Evolutionary conservation across 1,139 yeast genomes (phyloP).

Genomic region (Hansenula sp.): DNA sequence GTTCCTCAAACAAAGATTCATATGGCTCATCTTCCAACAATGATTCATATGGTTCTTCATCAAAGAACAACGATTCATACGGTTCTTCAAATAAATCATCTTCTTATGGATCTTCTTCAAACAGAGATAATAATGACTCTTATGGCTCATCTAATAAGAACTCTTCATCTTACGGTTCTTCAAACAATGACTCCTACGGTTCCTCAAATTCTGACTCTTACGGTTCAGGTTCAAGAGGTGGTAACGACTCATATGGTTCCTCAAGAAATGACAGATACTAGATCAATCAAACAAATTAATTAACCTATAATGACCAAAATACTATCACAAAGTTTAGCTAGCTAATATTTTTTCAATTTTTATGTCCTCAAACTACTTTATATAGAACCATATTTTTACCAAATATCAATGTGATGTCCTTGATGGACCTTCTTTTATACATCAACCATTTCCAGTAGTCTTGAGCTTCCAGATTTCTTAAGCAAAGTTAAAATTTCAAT

Average conservation of each 20-base stretch:
- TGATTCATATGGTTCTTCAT: constrained; percentile 18
- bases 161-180: constrained; percentile 5
- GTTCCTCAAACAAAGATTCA: constrained; percentile 18
- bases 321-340: not conserved
- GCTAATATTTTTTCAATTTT: not conserved
- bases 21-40: constrained; percentile 12
- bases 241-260: constrained; percentile 1
- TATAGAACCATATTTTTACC: not conserved
- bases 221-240: not conserved
- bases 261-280: constrained; percentile 4
- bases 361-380: not conserved
- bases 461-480: too few species aligned
- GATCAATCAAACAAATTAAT: not conserved
- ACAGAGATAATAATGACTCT: constrained; percentile 16
- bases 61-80: constrained; percentile 14
- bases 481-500: too few species aligned
- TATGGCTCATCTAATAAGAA: constrained; percentile 23
- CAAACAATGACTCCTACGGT: constrained; percentile 3
- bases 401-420: not conserved
- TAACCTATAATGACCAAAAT: not conserved
- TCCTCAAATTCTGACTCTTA: constrained; percentile 1
- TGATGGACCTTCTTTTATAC: not conserved
- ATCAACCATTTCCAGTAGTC: too few species aligned
- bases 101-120: constrained; percentile 24
- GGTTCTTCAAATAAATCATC: constrained; percentile 10